Conservation (phyloP, 805 yeast genomes). For the Maudiozyma barnettii region DNA sequence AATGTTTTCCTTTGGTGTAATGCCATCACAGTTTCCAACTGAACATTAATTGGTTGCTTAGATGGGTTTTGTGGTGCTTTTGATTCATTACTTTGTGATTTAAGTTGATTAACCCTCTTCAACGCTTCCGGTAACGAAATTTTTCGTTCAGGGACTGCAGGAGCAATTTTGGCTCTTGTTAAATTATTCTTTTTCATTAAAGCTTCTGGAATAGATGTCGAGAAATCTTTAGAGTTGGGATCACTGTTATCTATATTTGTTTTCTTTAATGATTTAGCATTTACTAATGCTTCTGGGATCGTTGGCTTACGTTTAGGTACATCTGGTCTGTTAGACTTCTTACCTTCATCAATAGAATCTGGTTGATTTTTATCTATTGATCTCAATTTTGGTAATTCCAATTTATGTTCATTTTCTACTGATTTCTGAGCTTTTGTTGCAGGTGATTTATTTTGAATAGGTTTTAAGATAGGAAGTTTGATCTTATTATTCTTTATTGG, state of each 20-base stretch:
- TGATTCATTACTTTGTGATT: not conserved
- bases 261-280: conserved; percentile 4
- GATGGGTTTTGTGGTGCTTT: not conserved
- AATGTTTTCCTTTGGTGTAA: not conserved
- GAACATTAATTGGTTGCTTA: not conserved
- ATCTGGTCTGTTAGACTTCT: not conserved
- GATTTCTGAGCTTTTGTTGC: not conserved
- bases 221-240: not conserved
- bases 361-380: conserved; percentile 3
- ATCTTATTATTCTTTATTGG: not conserved
- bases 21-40: not conserved
- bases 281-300: conserved; percentile 18
- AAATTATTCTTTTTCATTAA: conserved; percentile 7
- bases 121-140: conserved; percentile 25
- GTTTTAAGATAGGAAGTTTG: not conserved
- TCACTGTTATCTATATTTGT: not conserved
- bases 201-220: conserved; percentile 11
- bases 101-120: conserved; percentile 14
- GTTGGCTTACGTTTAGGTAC: conserved; percentile 7
- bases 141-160: conserved; percentile 21
- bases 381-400: conserved; percentile 10
- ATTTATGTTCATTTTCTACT: not conserved
- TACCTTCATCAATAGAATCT: not conserved
- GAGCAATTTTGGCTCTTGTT: conserved; percentile 11
- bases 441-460: not conserved